phyloP scores from a whole-genome alignment of 2,329 filamentous ascomycete species.

The Aspergillus sclerotialis region DNA sequence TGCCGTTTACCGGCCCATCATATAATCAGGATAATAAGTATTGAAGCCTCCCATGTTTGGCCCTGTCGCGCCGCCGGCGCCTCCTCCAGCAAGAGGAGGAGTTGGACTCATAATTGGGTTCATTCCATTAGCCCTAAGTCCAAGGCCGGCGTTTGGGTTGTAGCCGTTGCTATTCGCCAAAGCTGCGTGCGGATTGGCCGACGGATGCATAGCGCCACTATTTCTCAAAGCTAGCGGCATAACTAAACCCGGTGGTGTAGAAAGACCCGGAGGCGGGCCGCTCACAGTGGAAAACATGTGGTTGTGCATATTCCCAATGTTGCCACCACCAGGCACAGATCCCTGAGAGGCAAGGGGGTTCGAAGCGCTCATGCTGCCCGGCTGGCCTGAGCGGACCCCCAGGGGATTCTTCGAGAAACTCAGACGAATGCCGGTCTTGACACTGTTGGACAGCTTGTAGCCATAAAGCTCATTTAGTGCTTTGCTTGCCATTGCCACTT shows the following conservation, averaged over 20 bases:
- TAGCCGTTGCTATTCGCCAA: constrained; percentile 25
- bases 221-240: constrained; percentile 29
- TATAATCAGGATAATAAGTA: constrained; percentile 40
- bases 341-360: constrained; percentile 45
- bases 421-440: constrained; percentile 88
- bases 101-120: constrained; percentile 25
- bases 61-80: constrained; percentile 19
- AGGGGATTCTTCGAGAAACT: constrained; percentile 98
- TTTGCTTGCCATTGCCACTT: constrained; percentile 85
- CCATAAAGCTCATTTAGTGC: constrained; percentile 86
- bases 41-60: constrained; percentile 29
- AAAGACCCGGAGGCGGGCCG: constrained; percentile 75
- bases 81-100: constrained; percentile 20
- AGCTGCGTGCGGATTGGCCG: constrained; percentile 20
- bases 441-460: constrained; percentile 76
- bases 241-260: constrained; percentile 65
- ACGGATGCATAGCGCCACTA: constrained; percentile 24
- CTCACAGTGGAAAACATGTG: constrained; percentile 61
- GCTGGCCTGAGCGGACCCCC: constrained; percentile 76
- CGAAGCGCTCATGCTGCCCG: constrained; percentile 45
- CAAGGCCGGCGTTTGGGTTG: constrained; percentile 30
- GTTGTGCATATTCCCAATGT: constrained; percentile 46
- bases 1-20: constrained; percentile 39
- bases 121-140: constrained; percentile 28
- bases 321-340: constrained; percentile 53